These are phyloP conservation scores for Oryza brachyantha DNA, from an alignment of 176 grass and related monocot species.

Conservation along the genomic window DNA sequence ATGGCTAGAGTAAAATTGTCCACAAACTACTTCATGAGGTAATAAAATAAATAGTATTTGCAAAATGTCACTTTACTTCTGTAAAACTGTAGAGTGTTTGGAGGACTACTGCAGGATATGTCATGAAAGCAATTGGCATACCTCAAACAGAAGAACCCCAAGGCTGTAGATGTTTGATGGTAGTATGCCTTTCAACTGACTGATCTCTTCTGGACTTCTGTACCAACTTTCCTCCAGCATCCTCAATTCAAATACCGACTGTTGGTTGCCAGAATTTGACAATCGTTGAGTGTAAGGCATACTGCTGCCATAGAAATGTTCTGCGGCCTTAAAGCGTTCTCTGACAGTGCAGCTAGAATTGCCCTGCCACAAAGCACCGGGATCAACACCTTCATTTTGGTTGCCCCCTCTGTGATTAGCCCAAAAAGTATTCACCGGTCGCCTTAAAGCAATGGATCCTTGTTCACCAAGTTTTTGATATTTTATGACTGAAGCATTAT, in stretches of 20 bases:
- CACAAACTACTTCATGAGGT: constrained; percentile 1
- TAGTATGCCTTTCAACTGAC: constrained; percentile 34
- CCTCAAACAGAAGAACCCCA: constrained; percentile 98
- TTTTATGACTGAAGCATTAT: constrained; percentile 50
- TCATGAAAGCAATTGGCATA: constrained; percentile 32
- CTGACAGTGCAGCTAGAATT: constrained; percentile 41
- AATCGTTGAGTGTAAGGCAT: constrained; percentile 12
- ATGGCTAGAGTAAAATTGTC: neutral
- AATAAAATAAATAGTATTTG: neutral
- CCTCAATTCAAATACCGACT: constrained; percentile 40
- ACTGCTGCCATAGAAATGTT: constrained; percentile 22
- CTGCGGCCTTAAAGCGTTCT: constrained; percentile 24
- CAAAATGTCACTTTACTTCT: constrained; percentile 1
- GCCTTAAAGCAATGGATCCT: constrained; percentile 27
- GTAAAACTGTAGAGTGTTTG: constrained; percentile 3
- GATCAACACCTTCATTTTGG: constrained; percentile 39
- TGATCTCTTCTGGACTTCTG: constrained; percentile 72
- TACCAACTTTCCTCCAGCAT: constrained; percentile 93
- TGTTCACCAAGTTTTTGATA: constrained; percentile 61
- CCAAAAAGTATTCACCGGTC: constrained; percentile 21
- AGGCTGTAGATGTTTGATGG: constrained; percentile 87
- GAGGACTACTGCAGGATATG: constrained; percentile 7
- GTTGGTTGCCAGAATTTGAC: constrained; percentile 36
- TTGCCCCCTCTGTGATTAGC: constrained; percentile 35
- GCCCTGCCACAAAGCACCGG: constrained; percentile 25